Evolutionary conservation across 176 grass and related monocot genomes (phyloP).

Genomic region (Oryza nivara): DNA sequence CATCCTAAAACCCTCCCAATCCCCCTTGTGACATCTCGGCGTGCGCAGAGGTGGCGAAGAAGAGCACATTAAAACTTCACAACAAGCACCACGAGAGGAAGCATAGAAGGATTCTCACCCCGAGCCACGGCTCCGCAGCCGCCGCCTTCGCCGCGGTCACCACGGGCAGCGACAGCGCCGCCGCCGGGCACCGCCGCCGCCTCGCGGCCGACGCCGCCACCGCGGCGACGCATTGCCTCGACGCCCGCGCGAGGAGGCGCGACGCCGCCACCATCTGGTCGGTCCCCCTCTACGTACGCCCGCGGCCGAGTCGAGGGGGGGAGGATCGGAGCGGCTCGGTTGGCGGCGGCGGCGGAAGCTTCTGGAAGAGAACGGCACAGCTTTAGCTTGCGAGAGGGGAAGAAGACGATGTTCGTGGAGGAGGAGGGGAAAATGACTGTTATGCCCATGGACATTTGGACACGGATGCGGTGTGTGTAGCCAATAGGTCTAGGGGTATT

Average conservation of each 20-base stretch:
- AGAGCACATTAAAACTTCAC: too few relatives aligned
- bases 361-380: constrained; percentile 30
- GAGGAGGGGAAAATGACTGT: not conserved
- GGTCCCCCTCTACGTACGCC: not conserved
- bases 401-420: not conserved
- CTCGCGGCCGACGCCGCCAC: not conserved
- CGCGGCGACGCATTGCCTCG: constrained; percentile 29
- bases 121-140: constrained; percentile 3
- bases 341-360: constrained; percentile 1
- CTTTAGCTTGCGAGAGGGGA: not conserved
- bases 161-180: not conserved
- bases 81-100: too few relatives aligned
- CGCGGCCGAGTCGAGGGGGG: not conserved
- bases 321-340: not conserved
- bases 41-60: too few relatives aligned
- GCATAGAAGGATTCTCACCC: constrained; percentile 13
- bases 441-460: not conserved
- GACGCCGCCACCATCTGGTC: constrained; percentile 39
- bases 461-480: too few relatives aligned
- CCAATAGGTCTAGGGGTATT: not conserved
- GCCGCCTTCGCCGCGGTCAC: not conserved
- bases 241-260: constrained; percentile 32
- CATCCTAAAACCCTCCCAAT: not conserved
- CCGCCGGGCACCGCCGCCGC: not conserved
- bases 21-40: too few relatives aligned